Percentiles rank a stretch among this genome's conserved stretches.
Evolutionary conservation across 2,329 filamentous ascomycete genomes (phyloP).

Genomic region (Curvularia lunata): DNA sequence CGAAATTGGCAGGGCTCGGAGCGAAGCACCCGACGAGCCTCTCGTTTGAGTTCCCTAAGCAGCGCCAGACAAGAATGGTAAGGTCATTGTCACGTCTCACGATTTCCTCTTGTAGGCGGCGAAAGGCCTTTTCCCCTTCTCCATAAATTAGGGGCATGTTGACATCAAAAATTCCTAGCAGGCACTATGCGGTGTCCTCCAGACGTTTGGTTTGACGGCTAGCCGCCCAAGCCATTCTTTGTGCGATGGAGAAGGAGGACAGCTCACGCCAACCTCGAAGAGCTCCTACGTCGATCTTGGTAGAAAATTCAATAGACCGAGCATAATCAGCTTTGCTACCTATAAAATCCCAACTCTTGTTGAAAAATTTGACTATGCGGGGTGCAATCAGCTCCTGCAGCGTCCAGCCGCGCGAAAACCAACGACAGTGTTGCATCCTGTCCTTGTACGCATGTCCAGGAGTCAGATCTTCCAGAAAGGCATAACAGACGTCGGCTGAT

Average conservation of each 20-base stretch:
- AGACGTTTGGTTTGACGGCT: slow-evolving; percentile 23
- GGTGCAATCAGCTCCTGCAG: slow-evolving; percentile 27
- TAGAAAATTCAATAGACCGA: not conserved
- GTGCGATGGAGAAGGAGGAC: slow-evolving; percentile 2
- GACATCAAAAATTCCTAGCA: slow-evolving; percentile 26
- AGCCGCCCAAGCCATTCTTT: slow-evolving; percentile 28
- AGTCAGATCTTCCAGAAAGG: slow-evolving; percentile 15
- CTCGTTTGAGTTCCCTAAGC: not conserved
- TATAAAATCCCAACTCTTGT: not conserved
- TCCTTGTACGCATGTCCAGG: not conserved
- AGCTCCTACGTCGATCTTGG: not conserved
- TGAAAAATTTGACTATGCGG: slow-evolving; percentile 9
- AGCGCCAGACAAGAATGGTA: slow-evolving; percentile 12
- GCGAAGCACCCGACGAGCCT: not conserved
- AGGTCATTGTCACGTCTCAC: slow-evolving; percentile 11
- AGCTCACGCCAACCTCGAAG: not conserved
- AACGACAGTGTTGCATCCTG: slow-evolving; percentile 16
- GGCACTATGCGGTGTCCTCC: slow-evolving; percentile 26
- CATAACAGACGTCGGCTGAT: slow-evolving; percentile 21
- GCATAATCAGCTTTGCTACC: not conserved
- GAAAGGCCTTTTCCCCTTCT: slow-evolving; percentile 26
- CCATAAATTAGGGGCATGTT: slow-evolving; percentile 40
- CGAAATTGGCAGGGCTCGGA: not conserved
- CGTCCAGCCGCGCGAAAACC: slow-evolving; percentile 29
- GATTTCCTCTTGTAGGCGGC: slow-evolving; percentile 17